Evolutionary conservation across 2,329 filamentous ascomycete genomes (phyloP).

Genomic region (Capronia epimyces): DNA sequence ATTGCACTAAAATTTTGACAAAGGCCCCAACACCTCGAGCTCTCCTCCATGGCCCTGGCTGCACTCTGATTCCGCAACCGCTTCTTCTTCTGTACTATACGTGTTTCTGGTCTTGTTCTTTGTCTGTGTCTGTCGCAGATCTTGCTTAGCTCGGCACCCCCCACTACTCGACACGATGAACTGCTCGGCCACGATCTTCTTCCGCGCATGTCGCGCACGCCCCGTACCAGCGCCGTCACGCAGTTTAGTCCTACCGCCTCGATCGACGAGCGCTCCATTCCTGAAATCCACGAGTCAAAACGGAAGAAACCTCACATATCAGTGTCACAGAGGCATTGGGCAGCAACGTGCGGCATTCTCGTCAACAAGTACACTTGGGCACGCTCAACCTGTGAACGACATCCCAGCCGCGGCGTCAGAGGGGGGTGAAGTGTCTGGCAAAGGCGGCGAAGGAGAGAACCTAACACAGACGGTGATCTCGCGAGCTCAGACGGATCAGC

Average conservation of each 20-base stretch:
- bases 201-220: slow-evolving; percentile 15
- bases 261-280: background rate
- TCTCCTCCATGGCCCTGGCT: too few species aligned
- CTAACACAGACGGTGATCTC: background rate
- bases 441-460: background rate
- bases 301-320: too few species aligned
- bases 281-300: background rate
- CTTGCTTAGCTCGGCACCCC: too few species aligned
- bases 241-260: background rate
- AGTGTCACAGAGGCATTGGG: background rate
- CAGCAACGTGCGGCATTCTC: slow-evolving; percentile 7
- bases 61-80: background rate
- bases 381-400: slow-evolving; percentile 6
- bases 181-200: slow-evolving; percentile 10
- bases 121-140: too few species aligned
- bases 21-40: slow-evolving; percentile 3
- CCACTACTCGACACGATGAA: background rate
- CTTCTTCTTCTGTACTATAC: background rate
- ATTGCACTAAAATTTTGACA: slow-evolving; percentile 9
- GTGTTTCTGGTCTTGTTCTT: background rate
- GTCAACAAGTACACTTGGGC: background rate
- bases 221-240: background rate
- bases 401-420: background rate
- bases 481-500: background rate
- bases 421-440: background rate